phyloP scores from a whole-genome alignment of 2,329 filamentous ascomycete species.

The Meredithiella fracta region DNA sequence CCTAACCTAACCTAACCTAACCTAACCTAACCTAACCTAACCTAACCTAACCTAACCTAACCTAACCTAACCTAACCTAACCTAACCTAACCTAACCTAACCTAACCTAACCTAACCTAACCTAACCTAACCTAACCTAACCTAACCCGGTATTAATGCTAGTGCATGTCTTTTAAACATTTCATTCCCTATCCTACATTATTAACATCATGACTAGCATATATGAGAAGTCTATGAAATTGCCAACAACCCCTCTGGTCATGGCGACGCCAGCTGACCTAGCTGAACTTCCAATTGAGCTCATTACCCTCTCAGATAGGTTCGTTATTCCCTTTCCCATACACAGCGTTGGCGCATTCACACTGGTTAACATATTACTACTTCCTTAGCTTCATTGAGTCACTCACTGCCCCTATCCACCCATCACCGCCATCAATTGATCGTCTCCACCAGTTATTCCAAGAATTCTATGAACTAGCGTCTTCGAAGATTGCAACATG shows the following conservation, averaged over 20 bases:
- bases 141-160: too few relatives aligned
- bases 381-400: constrained; percentile 66
- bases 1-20: too few relatives aligned
- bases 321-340: constrained; percentile 23
- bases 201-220: neutral
- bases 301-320: constrained; percentile 80
- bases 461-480: constrained; percentile 78
- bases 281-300: constrained; percentile 84
- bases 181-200: too few relatives aligned
- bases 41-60: too few relatives aligned
- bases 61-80: too few relatives aligned
- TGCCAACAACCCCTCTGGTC: neutral
- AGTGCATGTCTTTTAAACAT: too few relatives aligned
- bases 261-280: constrained; percentile 44
- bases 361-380: constrained; percentile 15
- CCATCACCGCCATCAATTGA: constrained; percentile 70
- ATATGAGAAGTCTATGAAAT: neutral
- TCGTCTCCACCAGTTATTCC: constrained; percentile 68
- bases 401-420: constrained; percentile 72
- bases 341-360: constrained; percentile 1
- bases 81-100: too few relatives aligned
- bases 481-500: constrained; percentile 74
- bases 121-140: too few relatives aligned
- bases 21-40: too few relatives aligned
- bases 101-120: too few relatives aligned